Conservation (phyloP, 768 basidiomycete species). For the Suillus fuscotomentosus region DNA sequence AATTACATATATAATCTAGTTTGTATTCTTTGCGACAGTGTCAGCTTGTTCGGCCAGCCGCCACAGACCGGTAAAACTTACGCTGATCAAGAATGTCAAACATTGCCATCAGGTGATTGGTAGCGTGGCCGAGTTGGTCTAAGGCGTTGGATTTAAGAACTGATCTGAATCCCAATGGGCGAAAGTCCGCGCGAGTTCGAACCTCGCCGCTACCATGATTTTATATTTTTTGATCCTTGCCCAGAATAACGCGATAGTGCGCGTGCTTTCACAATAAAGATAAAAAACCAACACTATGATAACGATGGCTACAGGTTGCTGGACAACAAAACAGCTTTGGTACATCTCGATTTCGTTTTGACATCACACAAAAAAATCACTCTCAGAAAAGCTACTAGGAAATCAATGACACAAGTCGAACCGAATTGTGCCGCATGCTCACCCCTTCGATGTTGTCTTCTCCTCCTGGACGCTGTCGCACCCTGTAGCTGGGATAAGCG, state of each 20-base stretch:
- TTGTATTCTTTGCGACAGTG: too few species aligned
- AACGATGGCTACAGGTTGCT: background rate
- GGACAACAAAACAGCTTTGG: constrained; percentile 1
- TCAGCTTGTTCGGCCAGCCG: too few species aligned
- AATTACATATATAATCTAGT: too few species aligned
- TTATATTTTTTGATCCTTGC: constrained; percentile 7
- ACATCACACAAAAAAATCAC: background rate
- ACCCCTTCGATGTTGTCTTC: constrained; percentile 53
- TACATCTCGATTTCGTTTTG: background rate
- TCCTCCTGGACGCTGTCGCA: constrained; percentile 68
- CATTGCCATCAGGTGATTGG: constrained; percentile 26
- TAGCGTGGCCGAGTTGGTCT: constrained; percentile 88
- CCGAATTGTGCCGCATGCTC: constrained; percentile 17
- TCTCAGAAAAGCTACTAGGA: constrained; percentile 28
- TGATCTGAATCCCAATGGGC: constrained; percentile 76
- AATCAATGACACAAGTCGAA: constrained; percentile 1
- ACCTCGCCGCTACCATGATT: constrained; percentile 76
- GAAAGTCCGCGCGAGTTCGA: constrained; percentile 87
- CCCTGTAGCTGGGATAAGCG: constrained; percentile 35
- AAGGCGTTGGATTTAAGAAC: constrained; percentile 88
- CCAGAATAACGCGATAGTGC: background rate
- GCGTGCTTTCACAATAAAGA: background rate
- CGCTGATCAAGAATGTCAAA: background rate
- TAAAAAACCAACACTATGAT: background rate
- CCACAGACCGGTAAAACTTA: too few species aligned